These are phyloP conservation scores for Castanea sativa DNA, from an alignment of 306 rosid genomes.

Conservation along the genomic window DNA sequence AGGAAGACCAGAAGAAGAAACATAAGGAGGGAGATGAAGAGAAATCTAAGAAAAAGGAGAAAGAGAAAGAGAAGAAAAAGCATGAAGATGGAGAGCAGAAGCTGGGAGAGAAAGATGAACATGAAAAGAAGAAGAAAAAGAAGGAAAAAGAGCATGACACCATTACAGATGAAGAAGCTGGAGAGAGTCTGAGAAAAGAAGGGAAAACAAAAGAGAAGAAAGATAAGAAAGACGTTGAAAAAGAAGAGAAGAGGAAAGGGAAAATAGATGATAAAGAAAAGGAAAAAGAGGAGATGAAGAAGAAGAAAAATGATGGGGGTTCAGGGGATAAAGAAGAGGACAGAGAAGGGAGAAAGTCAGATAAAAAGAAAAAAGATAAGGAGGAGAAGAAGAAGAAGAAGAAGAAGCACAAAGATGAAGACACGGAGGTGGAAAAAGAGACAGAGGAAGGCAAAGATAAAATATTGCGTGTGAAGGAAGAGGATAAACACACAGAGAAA, in stretches of 20 bases:
- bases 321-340: slow-evolving; percentile 2
- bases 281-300: neutral
- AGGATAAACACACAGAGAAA: neutral
- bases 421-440: neutral
- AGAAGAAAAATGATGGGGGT: slow-evolving; percentile 13
- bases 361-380: neutral
- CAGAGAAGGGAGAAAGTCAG: neutral
- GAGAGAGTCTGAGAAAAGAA: slow-evolving; percentile 10
- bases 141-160: neutral
- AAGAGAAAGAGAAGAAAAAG: slow-evolving; percentile 16
- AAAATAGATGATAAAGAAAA: neutral
- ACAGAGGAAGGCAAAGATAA: neutral
- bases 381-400: neutral
- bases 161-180: slow-evolving; percentile 3
- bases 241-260: neutral
- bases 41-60: slow-evolving; percentile 25
- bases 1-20: slow-evolving; percentile 35
- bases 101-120: too few relatives aligned
- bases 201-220: slow-evolving; percentile 12
- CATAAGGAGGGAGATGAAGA: slow-evolving; percentile 29
- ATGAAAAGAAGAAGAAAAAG: neutral
- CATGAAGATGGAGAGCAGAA: neutral
- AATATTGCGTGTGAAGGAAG: neutral
- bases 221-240: slow-evolving; percentile 9
- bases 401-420: neutral